phyloP scores from a whole-genome alignment of 176 grass and related monocot genomes.

The Ensete glaucum region DNA sequence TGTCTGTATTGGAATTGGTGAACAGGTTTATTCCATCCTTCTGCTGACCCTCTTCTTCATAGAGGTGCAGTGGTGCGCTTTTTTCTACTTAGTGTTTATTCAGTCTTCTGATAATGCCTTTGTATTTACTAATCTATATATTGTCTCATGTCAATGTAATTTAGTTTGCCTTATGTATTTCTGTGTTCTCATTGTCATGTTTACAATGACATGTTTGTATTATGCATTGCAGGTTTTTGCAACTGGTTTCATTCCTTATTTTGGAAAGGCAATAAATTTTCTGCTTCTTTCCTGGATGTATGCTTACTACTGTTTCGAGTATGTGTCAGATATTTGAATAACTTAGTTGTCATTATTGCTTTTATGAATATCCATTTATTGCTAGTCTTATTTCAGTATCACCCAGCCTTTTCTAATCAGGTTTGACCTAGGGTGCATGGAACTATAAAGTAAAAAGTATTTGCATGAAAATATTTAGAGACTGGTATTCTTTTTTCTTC shows the following conservation, averaged over 20 bases:
- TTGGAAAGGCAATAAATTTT: conserved; percentile 80
- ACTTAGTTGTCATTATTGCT: not conserved
- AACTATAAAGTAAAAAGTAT: no score
- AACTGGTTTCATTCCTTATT: conserved; percentile 68
- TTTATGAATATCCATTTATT: not conserved
- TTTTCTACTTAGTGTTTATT: not conserved
- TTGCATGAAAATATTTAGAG: not conserved
- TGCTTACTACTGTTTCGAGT: conserved; percentile 98
- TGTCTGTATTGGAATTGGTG: conserved; percentile 73
- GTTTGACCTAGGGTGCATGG: not conserved
- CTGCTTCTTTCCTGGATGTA: conserved; percentile 92
- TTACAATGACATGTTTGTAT: conserved; percentile 9
- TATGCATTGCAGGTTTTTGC: conserved; percentile 55
- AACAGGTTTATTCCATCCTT: conserved; percentile 83
- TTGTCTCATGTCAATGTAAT: not conserved
- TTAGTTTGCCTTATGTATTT: not conserved
- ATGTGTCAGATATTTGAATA: conserved; percentile 20
- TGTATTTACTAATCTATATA: not conserved
- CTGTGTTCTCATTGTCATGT: conserved; percentile 15
- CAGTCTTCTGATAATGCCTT: not conserved
- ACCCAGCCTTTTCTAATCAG: not conserved
- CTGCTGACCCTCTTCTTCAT: conserved; percentile 82
- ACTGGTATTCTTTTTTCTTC: conserved; percentile 14
- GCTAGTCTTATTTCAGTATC: not conserved
- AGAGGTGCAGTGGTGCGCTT: conserved; percentile 60